These are phyloP conservation scores for Fusarium sp. DNA, from an alignment of 2,329 filamentous ascomycete species.

Conservation along the genomic window DNA sequence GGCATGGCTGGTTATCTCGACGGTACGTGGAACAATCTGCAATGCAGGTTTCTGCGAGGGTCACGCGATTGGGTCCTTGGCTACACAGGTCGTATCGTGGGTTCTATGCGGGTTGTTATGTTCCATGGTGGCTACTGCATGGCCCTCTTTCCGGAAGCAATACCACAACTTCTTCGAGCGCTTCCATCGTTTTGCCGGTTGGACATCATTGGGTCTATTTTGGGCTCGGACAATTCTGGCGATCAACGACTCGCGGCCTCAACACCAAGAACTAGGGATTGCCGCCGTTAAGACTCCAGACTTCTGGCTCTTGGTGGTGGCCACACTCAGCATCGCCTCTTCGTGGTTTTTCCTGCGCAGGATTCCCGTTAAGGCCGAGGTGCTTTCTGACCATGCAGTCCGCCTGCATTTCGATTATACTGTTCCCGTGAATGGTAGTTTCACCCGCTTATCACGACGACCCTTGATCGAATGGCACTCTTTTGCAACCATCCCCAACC, in stretches of 20 bases:
- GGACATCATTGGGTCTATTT: slow-evolving; percentile 73
- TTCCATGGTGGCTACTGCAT: slow-evolving; percentile 70
- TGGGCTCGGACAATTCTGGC: slow-evolving; percentile 72
- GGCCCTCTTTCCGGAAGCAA: slow-evolving; percentile 71
- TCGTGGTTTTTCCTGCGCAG: slow-evolving; percentile 80
- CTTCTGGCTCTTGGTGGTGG: slow-evolving; percentile 76
- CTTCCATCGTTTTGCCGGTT: slow-evolving; percentile 79
- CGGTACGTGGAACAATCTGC: slow-evolving; percentile 53
- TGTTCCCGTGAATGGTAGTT: slow-evolving; percentile 61
- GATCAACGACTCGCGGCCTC: slow-evolving; percentile 57
- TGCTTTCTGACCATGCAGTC: slow-evolving; percentile 78
- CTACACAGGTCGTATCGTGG: slow-evolving; percentile 63
- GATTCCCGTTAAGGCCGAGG: slow-evolving; percentile 72
- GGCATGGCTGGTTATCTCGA: slow-evolving; percentile 61
- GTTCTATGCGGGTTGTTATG: slow-evolving; percentile 68
- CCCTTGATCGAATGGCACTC: slow-evolving; percentile 80
- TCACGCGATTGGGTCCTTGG: slow-evolving; percentile 53
- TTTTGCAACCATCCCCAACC: slow-evolving; percentile 78
- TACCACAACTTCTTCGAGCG: slow-evolving; percentile 78
- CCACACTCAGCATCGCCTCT: slow-evolving; percentile 73
- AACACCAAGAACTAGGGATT: slow-evolving; percentile 49
- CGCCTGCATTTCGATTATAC: slow-evolving; percentile 76
- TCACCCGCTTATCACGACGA: slow-evolving; percentile 67
- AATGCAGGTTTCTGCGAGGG: slow-evolving; percentile 46
- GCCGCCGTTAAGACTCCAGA: slow-evolving; percentile 55